Percentiles rank a stretch among this genome's conserved stretches.
Evolutionary conservation across 768 basidiomycete genomes (phyloP).

Genomic region (Hericium rajendrae): DNA sequence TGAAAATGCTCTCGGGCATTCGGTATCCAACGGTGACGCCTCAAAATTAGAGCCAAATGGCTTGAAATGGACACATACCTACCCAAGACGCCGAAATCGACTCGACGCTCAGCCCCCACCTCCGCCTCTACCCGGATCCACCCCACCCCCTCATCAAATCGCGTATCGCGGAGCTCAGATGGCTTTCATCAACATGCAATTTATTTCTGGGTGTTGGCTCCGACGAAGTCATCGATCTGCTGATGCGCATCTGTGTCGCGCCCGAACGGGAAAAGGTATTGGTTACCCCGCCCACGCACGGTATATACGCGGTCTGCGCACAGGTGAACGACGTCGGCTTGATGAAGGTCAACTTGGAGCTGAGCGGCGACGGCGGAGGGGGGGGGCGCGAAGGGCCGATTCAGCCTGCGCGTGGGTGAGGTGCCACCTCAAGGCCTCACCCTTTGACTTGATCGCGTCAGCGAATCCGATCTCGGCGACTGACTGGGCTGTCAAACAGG

Average conservation of each 20-base stretch:
- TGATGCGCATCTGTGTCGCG: slow-evolving; percentile 81
- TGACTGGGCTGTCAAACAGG: no score
- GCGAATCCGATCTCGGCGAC: no score
- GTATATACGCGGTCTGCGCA: slow-evolving; percentile 96
- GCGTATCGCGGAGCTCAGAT: slow-evolving; percentile 64
- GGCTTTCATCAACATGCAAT: slow-evolving; percentile 45
- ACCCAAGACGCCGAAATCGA: slow-evolving; percentile 19
- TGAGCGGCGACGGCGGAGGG: slow-evolving; percentile 52
- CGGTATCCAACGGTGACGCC: slow-evolving; percentile 30
- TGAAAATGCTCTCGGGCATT: slow-evolving; percentile 90
- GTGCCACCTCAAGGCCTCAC: no score
- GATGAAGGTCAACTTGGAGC: slow-evolving; percentile 64
- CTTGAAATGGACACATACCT: slow-evolving; percentile 20
- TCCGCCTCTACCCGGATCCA: slow-evolving; percentile 93
- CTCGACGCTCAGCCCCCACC: slow-evolving; percentile 30
- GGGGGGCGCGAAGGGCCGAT: slow-evolving; percentile 60
- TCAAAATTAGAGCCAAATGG: not conserved
- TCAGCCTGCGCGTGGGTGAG: slow-evolving; percentile 66
- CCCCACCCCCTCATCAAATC: slow-evolving; percentile 72
- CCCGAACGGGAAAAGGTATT: slow-evolving; percentile 75
- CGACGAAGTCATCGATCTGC: slow-evolving; percentile 91
- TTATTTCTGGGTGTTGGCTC: slow-evolving; percentile 95
- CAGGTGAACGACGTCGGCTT: slow-evolving; percentile 89
- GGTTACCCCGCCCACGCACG: slow-evolving; percentile 91
- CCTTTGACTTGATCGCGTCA: no score